phyloP scores from a whole-genome alignment of 164 flowering plant species.

The Santalum album region DNA sequence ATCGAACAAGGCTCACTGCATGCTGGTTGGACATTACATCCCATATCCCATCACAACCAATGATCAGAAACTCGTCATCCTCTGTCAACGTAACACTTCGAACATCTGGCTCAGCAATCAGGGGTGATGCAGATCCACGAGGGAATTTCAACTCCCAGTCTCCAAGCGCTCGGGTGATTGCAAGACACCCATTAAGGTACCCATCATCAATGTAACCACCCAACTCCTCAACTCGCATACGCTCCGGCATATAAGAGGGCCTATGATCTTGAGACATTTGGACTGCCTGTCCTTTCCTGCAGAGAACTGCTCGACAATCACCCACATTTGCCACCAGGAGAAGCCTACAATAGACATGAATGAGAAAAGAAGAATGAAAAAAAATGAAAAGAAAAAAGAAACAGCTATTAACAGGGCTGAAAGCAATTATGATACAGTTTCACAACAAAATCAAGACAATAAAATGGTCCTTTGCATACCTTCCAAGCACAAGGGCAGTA shows the following conservation, averaged over 20 bases:
- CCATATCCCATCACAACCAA: slow-evolving; percentile 62
- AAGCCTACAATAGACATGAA: slow-evolving; percentile 11
- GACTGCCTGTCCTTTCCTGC: slow-evolving; percentile 40
- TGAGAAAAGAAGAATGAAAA: not conserved
- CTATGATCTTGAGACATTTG: slow-evolving; percentile 51
- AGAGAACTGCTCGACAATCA: slow-evolving; percentile 56
- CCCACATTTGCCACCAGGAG: slow-evolving; percentile 54
- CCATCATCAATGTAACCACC: slow-evolving; percentile 44
- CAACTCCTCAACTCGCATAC: slow-evolving; percentile 33
- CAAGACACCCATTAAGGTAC: slow-evolving; percentile 41
- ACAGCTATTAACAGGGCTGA: too few relatives aligned
- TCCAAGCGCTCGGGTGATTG: slow-evolving; percentile 52
- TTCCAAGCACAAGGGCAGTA: slow-evolving; percentile 52
- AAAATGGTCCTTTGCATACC: slow-evolving; percentile 12
- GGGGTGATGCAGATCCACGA: slow-evolving; percentile 34
- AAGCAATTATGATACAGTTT: too few relatives aligned
- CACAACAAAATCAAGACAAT: too few relatives aligned
- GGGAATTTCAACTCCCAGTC: slow-evolving; percentile 59
- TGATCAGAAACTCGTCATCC: slow-evolving; percentile 53
- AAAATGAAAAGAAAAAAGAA: too few relatives aligned
- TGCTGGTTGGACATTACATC: slow-evolving; percentile 54
- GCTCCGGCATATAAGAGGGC: slow-evolving; percentile 31
- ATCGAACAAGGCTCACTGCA: slow-evolving; percentile 45
- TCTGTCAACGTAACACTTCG: slow-evolving; percentile 27
- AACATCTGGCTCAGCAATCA: slow-evolving; percentile 51